Evolutionary conservation across 768 basidiomycete genomes (phyloP).

Genomic region (Boletus huronensis): DNA sequence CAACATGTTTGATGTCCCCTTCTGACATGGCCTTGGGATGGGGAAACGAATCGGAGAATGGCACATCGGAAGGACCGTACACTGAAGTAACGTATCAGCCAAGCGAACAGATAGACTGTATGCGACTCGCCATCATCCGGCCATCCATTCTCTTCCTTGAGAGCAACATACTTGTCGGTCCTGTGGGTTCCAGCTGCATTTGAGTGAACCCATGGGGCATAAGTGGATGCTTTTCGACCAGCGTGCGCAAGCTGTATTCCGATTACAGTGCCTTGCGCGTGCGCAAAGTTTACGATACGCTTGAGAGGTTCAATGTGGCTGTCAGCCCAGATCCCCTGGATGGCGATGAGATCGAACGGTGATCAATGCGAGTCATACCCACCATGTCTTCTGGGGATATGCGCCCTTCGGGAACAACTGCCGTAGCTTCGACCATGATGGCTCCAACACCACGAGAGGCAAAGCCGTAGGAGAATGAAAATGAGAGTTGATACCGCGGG

Average conservation of each 20-base stretch:
- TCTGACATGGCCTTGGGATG: slow-evolving; percentile 57
- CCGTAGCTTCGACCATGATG: slow-evolving; percentile 72
- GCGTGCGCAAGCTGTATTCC: slow-evolving; percentile 82
- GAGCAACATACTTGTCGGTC: slow-evolving; percentile 35
- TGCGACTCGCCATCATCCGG: slow-evolving; percentile 49
- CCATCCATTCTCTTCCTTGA: slow-evolving; percentile 64
- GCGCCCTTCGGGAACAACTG: slow-evolving; percentile 69
- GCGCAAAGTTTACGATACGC: slow-evolving; percentile 70
- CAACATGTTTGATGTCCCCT: slow-evolving; percentile 51
- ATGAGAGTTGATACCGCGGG: neutral
- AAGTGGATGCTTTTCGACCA: slow-evolving; percentile 64
- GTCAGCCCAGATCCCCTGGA: slow-evolving; percentile 70
- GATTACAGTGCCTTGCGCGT: slow-evolving; percentile 64
- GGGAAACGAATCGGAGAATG: slow-evolving; percentile 51
- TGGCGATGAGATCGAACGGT: neutral
- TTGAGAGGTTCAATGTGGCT: slow-evolving; percentile 67
- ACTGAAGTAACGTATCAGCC: slow-evolving; percentile 38
- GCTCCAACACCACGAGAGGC: slow-evolving; percentile 70
- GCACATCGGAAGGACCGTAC: slow-evolving; percentile 54
- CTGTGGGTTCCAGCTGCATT: slow-evolving; percentile 33
- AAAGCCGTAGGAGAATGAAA: slow-evolving; percentile 40
- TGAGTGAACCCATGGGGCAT: slow-evolving; percentile 61
- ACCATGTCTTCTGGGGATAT: slow-evolving; percentile 76
- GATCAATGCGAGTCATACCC: slow-evolving; percentile 7
- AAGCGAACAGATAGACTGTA: neutral